phyloP scores from a whole-genome alignment of 2,329 filamentous ascomycete species.

The Albifimbria verrucaria region DNA sequence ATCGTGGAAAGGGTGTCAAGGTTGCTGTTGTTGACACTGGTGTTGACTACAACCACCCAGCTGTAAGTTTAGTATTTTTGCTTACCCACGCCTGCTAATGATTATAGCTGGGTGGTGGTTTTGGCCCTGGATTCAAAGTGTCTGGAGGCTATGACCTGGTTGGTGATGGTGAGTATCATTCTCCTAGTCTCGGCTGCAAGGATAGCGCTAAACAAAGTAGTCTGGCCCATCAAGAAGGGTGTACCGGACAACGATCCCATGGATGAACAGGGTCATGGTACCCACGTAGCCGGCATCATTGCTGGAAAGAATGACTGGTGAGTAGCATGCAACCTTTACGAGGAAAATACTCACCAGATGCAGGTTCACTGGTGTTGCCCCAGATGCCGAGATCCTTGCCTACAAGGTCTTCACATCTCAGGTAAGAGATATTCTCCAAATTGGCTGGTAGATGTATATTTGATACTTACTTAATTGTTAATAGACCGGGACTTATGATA shows the following conservation, averaged over 20 bases:
- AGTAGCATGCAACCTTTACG: not conserved
- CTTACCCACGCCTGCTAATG: not conserved
- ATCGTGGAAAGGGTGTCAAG: slow-evolving; percentile 19
- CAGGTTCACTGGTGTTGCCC: slow-evolving; percentile 21
- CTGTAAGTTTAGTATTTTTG: slow-evolving; percentile 6
- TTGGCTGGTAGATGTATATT: not conserved
- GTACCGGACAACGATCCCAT: slow-evolving; percentile 21
- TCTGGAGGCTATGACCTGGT: slow-evolving; percentile 19
- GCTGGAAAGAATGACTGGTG: slow-evolving; percentile 16
- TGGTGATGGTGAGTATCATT: slow-evolving; percentile 7
- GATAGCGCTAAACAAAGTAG: not conserved
- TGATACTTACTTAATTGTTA: slow-evolving; percentile 2
- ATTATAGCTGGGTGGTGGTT: slow-evolving; percentile 17
- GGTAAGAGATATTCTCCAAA: not conserved
- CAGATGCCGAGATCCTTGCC: slow-evolving; percentile 19
- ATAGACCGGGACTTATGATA: slow-evolving; percentile 1
- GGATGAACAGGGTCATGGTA: slow-evolving; percentile 23
- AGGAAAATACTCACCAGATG: not conserved
- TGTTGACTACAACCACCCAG: slow-evolving; percentile 18
- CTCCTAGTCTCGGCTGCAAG: not conserved
- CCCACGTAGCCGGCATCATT: slow-evolving; percentile 27
- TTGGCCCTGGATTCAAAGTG: slow-evolving; percentile 18
- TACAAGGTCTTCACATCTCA: slow-evolving; percentile 23
- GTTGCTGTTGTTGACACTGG: slow-evolving; percentile 23
- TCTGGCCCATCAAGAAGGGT: not conserved